Conservation (phyloP, 768 basidiomycete genomes). For the Tylopilus plumbeoviolaceoides region DNA sequence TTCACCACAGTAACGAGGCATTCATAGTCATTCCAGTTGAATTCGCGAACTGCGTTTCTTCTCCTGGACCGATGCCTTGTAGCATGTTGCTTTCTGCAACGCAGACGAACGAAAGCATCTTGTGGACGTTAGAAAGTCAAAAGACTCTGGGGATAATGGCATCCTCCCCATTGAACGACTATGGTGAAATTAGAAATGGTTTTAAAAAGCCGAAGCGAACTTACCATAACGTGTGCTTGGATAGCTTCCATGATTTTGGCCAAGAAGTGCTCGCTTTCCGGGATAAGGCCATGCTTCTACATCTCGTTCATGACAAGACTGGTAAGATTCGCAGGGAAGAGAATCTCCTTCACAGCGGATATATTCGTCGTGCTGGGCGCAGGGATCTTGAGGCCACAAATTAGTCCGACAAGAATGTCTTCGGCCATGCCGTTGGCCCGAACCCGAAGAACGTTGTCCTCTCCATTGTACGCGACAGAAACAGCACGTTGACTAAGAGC, state of each 20-base stretch:
- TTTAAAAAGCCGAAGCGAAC: constrained; percentile 27
- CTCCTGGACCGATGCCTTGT: constrained; percentile 95
- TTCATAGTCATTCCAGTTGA: constrained; percentile 97
- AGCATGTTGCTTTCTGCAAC: constrained; percentile 99
- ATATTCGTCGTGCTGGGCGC: constrained; percentile 86
- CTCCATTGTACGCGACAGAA: constrained; percentile 83
- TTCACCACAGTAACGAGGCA: constrained; percentile 96
- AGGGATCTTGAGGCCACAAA: constrained; percentile 91
- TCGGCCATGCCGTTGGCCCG: constrained; percentile 69
- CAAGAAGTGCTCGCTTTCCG: constrained; percentile 95
- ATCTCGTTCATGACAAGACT: constrained; percentile 98
- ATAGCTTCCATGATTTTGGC: constrained; percentile 99
- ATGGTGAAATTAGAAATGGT: constrained; percentile 5
- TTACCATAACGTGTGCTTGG: constrained; percentile 95
- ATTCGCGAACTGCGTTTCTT: constrained; percentile 88
- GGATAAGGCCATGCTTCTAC: constrained; percentile 99
- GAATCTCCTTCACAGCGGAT: constrained; percentile 92
- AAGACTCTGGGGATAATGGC: constrained; percentile 95
- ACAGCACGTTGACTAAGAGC: constrained; percentile 76
- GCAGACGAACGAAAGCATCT: constrained; percentile 98
- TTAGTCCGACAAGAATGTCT: constrained; percentile 86
- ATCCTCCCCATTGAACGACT: constrained; percentile 93
- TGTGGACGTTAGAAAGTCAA: constrained; percentile 99
- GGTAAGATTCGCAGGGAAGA: constrained; percentile 98
- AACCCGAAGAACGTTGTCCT: constrained; percentile 66